A percentile compares a stretch with the other conserved stretches of the same genome.
Evolutionary conservation across 257 asterid species (phyloP).

Genomic region (Thymus quinquecostatus): DNA sequence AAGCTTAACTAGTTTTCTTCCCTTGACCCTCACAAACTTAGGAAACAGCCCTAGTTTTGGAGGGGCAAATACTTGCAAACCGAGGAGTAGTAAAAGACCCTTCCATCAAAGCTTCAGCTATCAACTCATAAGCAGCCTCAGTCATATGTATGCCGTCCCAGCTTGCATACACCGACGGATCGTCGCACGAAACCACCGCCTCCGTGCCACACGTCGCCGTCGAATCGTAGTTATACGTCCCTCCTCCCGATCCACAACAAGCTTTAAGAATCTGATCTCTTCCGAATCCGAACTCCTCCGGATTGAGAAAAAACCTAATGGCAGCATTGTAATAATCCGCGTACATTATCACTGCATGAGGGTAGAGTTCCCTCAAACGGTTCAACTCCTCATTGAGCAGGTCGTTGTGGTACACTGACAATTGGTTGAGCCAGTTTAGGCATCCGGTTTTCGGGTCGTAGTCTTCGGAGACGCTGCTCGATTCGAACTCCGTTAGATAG

Average conservation of each 20-base stretch:
- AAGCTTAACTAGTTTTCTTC: background rate
- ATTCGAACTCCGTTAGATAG: constrained; percentile 36
- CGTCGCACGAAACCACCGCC: constrained; percentile 32
- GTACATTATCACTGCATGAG: constrained; percentile 45
- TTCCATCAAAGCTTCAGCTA: constrained; percentile 39
- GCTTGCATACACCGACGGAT: constrained; percentile 40
- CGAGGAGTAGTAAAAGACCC: constrained; percentile 41
- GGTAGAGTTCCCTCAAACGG: constrained; percentile 40
- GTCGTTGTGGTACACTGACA: constrained; percentile 43
- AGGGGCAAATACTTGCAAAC: constrained; percentile 22
- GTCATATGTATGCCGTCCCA: constrained; percentile 62
- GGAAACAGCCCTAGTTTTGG: background rate
- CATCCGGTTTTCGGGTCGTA: constrained; percentile 53
- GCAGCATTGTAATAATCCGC: constrained; percentile 55
- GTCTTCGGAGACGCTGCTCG: constrained; percentile 13
- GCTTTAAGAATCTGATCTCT: constrained; percentile 33
- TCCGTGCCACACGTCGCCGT: constrained; percentile 30
- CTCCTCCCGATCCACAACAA: constrained; percentile 54
- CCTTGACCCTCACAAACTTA: background rate
- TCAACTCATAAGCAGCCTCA: constrained; percentile 41
- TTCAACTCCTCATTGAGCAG: constrained; percentile 42
- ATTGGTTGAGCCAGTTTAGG: constrained; percentile 49
- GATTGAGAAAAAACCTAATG: constrained; percentile 37
- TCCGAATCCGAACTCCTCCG: constrained; percentile 35
- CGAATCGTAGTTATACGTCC: constrained; percentile 41